Evolutionary conservation across 192 early-diverging fungal species (phyloP).

Genomic region (Dissophora ornata): DNA sequence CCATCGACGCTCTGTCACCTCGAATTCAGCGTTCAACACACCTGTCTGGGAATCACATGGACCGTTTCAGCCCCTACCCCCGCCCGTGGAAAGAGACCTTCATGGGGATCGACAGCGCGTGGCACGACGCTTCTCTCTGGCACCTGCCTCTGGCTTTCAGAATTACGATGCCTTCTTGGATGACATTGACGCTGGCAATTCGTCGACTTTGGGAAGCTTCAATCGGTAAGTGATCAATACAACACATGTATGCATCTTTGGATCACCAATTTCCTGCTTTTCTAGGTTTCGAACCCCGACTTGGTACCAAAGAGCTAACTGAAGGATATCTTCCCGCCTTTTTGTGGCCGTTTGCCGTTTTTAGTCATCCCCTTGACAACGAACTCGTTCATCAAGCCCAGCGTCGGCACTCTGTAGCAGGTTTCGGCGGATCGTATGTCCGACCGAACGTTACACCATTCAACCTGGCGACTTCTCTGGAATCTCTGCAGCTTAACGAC

Average conservation of each 20-base stretch:
- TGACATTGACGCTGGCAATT: conserved; percentile 12
- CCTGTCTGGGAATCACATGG: conserved; percentile 45
- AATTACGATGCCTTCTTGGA: conserved; percentile 27
- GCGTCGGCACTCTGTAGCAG: conserved; percentile 64
- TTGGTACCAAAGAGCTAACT: background rate
- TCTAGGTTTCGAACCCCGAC: conserved; percentile 23
- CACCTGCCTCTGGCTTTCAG: conserved; percentile 30
- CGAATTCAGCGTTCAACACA: conserved; percentile 10
- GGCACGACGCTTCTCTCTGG: conserved; percentile 31
- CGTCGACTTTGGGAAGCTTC: background rate
- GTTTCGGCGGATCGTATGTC: conserved; percentile 53
- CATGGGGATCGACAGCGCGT: conserved; percentile 17
- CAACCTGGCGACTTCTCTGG: conserved; percentile 47
- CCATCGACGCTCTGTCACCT: conserved; percentile 42
- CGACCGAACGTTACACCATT: conserved; percentile 33
- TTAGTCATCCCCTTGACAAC: conserved; percentile 17
- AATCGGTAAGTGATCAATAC: conserved; percentile 8
- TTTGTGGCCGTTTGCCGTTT: background rate
- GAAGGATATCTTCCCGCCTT: background rate
- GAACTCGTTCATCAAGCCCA: conserved; percentile 27
- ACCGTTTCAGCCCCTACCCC: conserved; percentile 18
- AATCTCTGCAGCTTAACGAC: conserved; percentile 44
- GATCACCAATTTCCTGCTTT: background rate
- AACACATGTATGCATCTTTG: background rate
- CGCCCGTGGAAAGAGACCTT: conserved; percentile 17